A percentile compares a stretch with the other conserved stretches of the same genome.
Evolutionary conservation across 1,139 yeast species (phyloP).

Genomic region (Candida sp.): DNA sequence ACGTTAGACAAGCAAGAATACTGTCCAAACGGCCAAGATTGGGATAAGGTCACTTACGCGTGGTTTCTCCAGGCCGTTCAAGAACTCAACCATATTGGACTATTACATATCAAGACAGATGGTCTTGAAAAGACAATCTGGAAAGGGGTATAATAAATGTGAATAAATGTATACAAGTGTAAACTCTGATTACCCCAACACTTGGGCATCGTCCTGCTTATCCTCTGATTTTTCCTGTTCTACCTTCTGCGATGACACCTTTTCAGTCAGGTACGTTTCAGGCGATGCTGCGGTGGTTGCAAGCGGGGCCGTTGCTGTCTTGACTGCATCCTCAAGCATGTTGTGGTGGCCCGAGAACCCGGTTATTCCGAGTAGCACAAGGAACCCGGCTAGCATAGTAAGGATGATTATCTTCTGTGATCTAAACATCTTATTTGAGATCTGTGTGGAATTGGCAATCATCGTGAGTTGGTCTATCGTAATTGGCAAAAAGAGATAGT

Average conservation of each 20-base stretch:
- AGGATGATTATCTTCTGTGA: slow-evolving; percentile 29
- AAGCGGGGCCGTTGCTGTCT: slow-evolving; percentile 7
- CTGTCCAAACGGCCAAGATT: slow-evolving; percentile 19
- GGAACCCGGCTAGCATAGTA: slow-evolving; percentile 24
- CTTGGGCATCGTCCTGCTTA: neutral
- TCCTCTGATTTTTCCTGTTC: slow-evolving; percentile 5
- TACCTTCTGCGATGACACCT: no score
- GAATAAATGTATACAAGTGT: neutral
- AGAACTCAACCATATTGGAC: slow-evolving; percentile 44
- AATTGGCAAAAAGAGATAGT: no score
- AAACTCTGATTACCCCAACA: neutral
- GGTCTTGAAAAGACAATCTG: slow-evolving; percentile 50
- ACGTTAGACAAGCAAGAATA: slow-evolving; percentile 44
- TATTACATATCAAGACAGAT: slow-evolving; percentile 45
- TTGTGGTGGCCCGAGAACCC: slow-evolving; percentile 25
- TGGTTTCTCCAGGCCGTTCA: slow-evolving; percentile 50
- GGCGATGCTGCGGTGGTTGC: no score
- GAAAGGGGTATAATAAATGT: slow-evolving; percentile 34
- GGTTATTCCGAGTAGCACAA: slow-evolving; percentile 25
- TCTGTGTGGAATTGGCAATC: slow-evolving; percentile 34
- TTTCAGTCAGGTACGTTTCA: no score
- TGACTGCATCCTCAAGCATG: slow-evolving; percentile 17
- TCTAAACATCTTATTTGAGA: slow-evolving; percentile 33
- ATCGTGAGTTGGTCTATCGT: slow-evolving; percentile 8
- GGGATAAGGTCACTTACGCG: slow-evolving; percentile 46